These are phyloP conservation scores for Bromus sterilis DNA, from an alignment of 176 grass and related monocot genomes.

Conservation along the genomic window DNA sequence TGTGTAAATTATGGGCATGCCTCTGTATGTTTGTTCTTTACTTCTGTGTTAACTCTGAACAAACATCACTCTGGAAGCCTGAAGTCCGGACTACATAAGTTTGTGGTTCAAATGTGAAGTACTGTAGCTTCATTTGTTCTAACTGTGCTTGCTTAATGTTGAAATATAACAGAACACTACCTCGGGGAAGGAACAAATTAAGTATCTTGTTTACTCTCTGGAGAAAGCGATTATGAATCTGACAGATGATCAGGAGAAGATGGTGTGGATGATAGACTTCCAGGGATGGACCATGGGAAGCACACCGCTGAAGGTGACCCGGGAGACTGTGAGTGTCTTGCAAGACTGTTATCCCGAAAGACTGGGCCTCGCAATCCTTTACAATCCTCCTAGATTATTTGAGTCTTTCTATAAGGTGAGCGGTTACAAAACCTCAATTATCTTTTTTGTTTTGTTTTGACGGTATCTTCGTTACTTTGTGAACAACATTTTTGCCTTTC, in stretches of 20 bases:
- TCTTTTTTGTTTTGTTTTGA: too few relatives aligned
- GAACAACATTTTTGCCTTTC: neutral
- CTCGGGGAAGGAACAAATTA: slow-evolving; percentile 56
- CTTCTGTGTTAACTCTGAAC: neutral
- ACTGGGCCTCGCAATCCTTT: slow-evolving; percentile 61
- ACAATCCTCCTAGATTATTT: slow-evolving; percentile 84
- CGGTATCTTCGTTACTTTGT: slow-evolving; percentile 14
- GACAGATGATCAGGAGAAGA: slow-evolving; percentile 53
- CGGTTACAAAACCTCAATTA: neutral
- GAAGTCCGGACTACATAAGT: neutral
- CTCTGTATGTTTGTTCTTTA: neutral
- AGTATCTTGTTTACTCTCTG: slow-evolving; percentile 75
- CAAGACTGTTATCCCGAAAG: slow-evolving; percentile 86
- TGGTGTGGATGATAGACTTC: slow-evolving; percentile 85
- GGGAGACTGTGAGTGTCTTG: slow-evolving; percentile 58
- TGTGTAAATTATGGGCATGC: neutral
- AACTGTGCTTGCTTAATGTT: neutral
- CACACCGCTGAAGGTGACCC: slow-evolving; percentile 53
- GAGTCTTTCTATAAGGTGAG: slow-evolving; percentile 80
- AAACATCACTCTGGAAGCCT: neutral
- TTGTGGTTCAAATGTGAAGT: neutral
- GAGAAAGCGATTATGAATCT: slow-evolving; percentile 75
- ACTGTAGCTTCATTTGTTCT: neutral
- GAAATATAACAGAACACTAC: slow-evolving; percentile 52
- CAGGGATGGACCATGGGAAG: slow-evolving; percentile 61